phyloP scores from a whole-genome alignment of 495 filamentous ascomycete species.

The Hypoxylon rickii region DNA sequence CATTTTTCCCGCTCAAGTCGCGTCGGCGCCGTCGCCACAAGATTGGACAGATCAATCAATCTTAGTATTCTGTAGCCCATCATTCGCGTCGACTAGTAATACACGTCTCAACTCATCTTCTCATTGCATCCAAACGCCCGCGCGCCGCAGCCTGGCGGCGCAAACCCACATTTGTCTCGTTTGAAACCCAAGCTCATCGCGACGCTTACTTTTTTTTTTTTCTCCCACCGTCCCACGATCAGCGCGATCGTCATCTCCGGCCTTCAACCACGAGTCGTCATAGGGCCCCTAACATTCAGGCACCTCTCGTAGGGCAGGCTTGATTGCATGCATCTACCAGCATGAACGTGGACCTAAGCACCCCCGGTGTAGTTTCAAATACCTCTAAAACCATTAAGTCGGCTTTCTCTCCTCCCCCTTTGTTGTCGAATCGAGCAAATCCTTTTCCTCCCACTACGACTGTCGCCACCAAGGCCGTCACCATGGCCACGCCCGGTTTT shows the following conservation, averaged over 20 bases:
- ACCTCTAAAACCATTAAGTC: constrained; percentile 35
- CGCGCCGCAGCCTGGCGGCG: constrained; percentile 24
- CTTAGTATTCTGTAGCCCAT: constrained; percentile 19
- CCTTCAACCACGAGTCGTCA: constrained; percentile 23
- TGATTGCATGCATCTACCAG: constrained; percentile 48
- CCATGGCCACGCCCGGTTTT: constrained; percentile 48
- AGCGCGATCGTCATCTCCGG: constrained; percentile 47
- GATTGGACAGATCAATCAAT: constrained; percentile 34
- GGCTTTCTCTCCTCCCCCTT: constrained; percentile 35
- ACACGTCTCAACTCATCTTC: constrained; percentile 19
- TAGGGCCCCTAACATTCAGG: constrained; percentile 23
- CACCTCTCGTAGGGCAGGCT: constrained; percentile 30
- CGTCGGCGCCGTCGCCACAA: constrained; percentile 49
- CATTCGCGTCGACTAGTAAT: constrained; percentile 32
- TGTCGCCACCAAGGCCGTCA: constrained; percentile 39
- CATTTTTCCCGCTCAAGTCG: constrained; percentile 45
- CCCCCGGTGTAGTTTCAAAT: constrained; percentile 40
- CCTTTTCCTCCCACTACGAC: constrained; percentile 40
- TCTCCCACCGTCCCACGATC: constrained; percentile 43
- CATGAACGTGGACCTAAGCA: constrained; percentile 50
- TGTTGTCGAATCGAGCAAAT: constrained; percentile 45
- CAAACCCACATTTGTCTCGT: constrained; percentile 3
- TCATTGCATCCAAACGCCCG: constrained; percentile 4
- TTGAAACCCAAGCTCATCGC: constrained; percentile 20
- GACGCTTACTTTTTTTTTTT: constrained; percentile 11